These are phyloP conservation scores for Rhizophagus clarus DNA, from an alignment of 192 early-diverging fungal genomes.

Conservation along the genomic window DNA sequence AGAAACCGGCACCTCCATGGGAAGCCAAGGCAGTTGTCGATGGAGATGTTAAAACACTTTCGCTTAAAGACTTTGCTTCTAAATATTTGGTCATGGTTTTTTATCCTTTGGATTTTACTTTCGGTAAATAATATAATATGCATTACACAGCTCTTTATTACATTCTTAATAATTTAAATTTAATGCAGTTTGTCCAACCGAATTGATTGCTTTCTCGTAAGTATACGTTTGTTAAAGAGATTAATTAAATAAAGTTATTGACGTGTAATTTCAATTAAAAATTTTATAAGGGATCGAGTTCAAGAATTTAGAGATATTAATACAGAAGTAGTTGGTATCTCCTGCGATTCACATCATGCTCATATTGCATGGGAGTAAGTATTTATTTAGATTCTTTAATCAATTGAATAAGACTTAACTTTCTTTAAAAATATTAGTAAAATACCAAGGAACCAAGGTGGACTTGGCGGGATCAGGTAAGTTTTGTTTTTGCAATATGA, in stretches of 20 bases:
- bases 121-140: conserved; percentile 27
- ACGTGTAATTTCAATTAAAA: not conserved
- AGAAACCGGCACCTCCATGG: conserved; percentile 36
- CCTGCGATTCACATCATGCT: conserved; percentile 66
- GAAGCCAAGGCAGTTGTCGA: conserved; percentile 39
- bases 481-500: conserved; percentile 27
- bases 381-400: not conserved
- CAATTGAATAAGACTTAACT: not conserved
- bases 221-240: not conserved
- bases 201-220: conserved; percentile 76
- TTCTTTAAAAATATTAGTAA: conserved; percentile 40
- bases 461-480: conserved; percentile 73
- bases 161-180: not conserved
- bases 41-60: conserved; percentile 37
- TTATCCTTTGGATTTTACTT: conserved; percentile 75
- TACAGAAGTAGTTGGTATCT: conserved; percentile 68
- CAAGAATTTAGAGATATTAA: conserved; percentile 76
- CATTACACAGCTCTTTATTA: not conserved
- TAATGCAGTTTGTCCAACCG: conserved; percentile 78
- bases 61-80: conserved; percentile 41
- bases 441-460: conserved; percentile 78
- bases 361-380: conserved; percentile 74
- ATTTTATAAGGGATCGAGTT: conserved; percentile 60
- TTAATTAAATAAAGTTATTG: not conserved
- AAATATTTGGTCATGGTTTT: conserved; percentile 69